Evolutionary conservation across 2,329 filamentous ascomycete genomes (phyloP), one percentile per base, ranked within the genome.

Genomic region (Acrocalymma vagum): DNA sequence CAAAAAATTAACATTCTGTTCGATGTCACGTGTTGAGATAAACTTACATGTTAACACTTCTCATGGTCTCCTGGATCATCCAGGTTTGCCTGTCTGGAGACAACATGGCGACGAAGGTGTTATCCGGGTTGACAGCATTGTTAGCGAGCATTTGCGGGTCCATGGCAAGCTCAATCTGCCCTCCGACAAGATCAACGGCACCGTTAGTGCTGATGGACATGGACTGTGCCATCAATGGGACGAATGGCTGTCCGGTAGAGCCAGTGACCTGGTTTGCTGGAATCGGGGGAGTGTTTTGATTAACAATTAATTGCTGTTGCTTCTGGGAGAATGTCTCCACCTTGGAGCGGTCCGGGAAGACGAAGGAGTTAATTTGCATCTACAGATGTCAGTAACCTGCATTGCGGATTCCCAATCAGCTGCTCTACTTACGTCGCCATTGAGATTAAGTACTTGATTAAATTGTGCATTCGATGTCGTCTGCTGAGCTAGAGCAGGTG

Each of bases 371-470:
- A 22, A 70, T 53, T 26, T 47, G 28, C 66, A 70, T 70, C 66
- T 70, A 27, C 6, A 1, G 21, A n/a, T 3, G 21, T 64, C 39
- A 63, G 51, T 31, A n/a, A n/a, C n/a, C n/a, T n/a, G n/a, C n/a
- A n/a, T n/a, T n/a, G n/a, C n/a, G n/a, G n/a, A n/a, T n/a, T n/a
- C n/a, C n/a, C n/a, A n/a, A n/a, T n/a, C n/a, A n/a, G 6, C 6
- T 3, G n/a, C 5, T 22, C 10, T n/a, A 60, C 64, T 55, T 58
- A 68, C 66, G 39, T 70, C 66, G 43, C 65, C 66, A 53, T 69
- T 67, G 32, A 70, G 22, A 58, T 69, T 70, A 57, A 70, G 60
- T 43, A 70, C 66, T 57, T 70, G 65, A 49, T 70, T 70, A 45
- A 61, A 70, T 20, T 69, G 60, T 13, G 51, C 63, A 33, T 56